Conservation (phyloP, 2,329 filamentous ascomycete species). For the Claviceps sp. region DNA sequence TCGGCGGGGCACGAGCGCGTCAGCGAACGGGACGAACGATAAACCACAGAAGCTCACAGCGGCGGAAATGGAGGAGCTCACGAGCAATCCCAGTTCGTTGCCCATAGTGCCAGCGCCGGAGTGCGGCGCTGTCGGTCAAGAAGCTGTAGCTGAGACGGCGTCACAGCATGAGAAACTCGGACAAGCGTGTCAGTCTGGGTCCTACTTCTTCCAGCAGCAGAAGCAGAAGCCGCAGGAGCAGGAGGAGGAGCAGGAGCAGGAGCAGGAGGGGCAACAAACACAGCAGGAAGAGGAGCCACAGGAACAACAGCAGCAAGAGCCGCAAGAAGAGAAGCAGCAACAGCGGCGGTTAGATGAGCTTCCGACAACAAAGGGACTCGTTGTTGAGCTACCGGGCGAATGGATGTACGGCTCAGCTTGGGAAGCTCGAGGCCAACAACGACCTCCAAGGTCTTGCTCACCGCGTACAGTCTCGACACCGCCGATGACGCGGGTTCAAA, state of each 20-base stretch:
- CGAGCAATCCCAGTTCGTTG: constrained; percentile 42
- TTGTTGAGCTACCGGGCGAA: constrained; percentile 12
- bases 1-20: constrained; percentile 16
- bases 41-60: constrained; percentile 41
- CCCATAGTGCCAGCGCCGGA: constrained; percentile 33
- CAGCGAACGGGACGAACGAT: constrained; percentile 22
- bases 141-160: constrained; percentile 15
- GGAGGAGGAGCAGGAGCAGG: background rate
- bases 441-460: constrained; percentile 19
- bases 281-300: background rate
- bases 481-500: constrained; percentile 29
- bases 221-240: background rate
- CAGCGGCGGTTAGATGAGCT: constrained; percentile 1
- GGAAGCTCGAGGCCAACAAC: constrained; percentile 9
- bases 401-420: background rate
- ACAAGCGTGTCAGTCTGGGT: background rate
- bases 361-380: constrained; percentile 12
- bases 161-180: constrained; percentile 15
- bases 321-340: background rate
- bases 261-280: background rate
- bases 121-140: constrained; percentile 17
- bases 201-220: background rate
- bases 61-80: constrained; percentile 44
- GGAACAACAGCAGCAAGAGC: background rate
- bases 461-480: constrained; percentile 38